These are phyloP conservation scores for Triticum timopheevii DNA, from an alignment of 176 grass and related monocot genomes.

Conservation along the genomic window DNA sequence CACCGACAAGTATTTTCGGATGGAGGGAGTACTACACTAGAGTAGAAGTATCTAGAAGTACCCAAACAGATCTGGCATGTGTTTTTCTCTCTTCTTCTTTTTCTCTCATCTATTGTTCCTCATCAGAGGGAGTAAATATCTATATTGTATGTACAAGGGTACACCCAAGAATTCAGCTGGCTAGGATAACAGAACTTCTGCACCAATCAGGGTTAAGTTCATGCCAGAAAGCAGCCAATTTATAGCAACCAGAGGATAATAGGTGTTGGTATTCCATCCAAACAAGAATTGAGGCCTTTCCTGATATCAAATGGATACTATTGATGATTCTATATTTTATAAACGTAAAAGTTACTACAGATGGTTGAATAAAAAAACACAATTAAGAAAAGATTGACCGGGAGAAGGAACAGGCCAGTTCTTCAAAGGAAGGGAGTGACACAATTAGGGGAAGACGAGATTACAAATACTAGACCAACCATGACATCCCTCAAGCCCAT, in stretches of 20 bases:
- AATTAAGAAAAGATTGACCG: background rate
- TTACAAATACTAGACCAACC: background rate
- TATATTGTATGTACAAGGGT: background rate
- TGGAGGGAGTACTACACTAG: too few relatives aligned
- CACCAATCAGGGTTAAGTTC: slow-evolving; percentile 2
- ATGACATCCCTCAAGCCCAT: background rate
- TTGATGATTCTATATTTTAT: background rate
- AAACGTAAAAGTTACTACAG: background rate
- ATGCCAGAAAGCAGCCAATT: background rate
- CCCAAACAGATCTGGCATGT: too few relatives aligned
- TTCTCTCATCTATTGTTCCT: too few relatives aligned
- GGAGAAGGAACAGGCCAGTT: background rate
- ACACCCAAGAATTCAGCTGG: background rate
- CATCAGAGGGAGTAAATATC: background rate
- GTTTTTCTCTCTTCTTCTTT: too few relatives aligned
- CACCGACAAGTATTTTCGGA: too few relatives aligned
- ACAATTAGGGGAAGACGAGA: background rate
- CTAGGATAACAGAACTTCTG: background rate
- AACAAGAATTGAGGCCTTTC: background rate
- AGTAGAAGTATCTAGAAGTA: too few relatives aligned
- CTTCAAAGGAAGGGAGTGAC: background rate
- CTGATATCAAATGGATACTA: background rate
- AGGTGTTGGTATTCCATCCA: background rate
- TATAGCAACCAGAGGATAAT: background rate
- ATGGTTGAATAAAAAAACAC: background rate